These are phyloP conservation scores for Pseudonitzschia multiseries DNA, from an alignment of 108 stramenopile species.

Conservation along the genomic window DNA sequence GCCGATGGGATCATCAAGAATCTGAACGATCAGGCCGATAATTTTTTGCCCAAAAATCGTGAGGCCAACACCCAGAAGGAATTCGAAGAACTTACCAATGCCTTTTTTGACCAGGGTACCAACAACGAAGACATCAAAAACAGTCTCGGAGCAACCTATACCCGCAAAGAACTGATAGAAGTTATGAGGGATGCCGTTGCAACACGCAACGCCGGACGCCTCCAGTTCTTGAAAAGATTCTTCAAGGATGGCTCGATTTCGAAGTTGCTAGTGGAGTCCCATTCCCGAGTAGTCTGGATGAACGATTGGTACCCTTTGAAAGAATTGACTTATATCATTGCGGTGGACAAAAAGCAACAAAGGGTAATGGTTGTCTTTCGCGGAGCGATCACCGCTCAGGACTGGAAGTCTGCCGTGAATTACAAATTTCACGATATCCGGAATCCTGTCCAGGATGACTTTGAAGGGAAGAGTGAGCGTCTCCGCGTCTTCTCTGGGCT, in stretches of 20 bases:
- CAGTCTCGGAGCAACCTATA: neutral
- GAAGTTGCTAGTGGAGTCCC: constrained; percentile 53
- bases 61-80: constrained; percentile 11
- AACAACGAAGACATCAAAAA: neutral
- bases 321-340: constrained; percentile 62
- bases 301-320: constrained; percentile 72
- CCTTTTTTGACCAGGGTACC: neutral
- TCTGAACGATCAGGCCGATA: constrained; percentile 17
- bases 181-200: constrained; percentile 56
- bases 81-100: constrained; percentile 19
- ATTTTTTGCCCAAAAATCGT: constrained; percentile 14
- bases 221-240: constrained; percentile 62
- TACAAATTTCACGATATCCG: constrained; percentile 29
- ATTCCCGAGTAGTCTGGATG: constrained; percentile 64
- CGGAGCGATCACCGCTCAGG: constrained; percentile 63
- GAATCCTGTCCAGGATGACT: constrained; percentile 65
- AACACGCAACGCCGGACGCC: constrained; percentile 38
- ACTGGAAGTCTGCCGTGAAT: constrained; percentile 62
- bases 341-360: constrained; percentile 54
- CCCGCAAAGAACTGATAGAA: constrained; percentile 40
- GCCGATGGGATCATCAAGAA: neutral
- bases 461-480: constrained; percentile 32
- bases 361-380: constrained; percentile 66
- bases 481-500: constrained; percentile 57
- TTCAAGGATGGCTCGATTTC: constrained; percentile 58